Base-by-base conservation (phyloP, 345 rosid genomes). In the Citrus australasica region DNA sequence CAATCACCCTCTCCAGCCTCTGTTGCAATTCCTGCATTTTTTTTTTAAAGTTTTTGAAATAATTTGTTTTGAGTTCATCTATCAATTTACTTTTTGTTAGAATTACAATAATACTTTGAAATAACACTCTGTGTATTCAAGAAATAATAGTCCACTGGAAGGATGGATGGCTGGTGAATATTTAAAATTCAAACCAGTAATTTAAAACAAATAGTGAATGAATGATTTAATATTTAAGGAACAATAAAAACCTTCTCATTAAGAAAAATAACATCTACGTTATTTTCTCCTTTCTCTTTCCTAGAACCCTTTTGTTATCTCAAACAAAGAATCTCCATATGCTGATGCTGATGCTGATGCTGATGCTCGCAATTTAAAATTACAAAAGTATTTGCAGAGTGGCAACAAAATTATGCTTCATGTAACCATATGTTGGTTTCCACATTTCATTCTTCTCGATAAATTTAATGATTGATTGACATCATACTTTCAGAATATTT, bases 1-100 rank as follows among this genome's bases (percentile, higher is more conserved):
- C 86, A 3, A 73, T 83, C 82, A 85, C 83, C 73, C 83, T 84
- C 80, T 88, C 81, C 19, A 90, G 90, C 84, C 92, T 80, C 86
- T 88, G 86, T 77, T 87, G 88, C 60, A 93, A 42, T 76, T 86
- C 97, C 98, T 95, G 79, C 68, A 81, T 40, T 66, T 32, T 35
- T 1, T 1, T 14, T 8, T 0, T 0, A 7, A 6, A 19, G 8
- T 22, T 66, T 19, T 24, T 3, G 0, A 11, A 11, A 46, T 13
- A 46, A 46, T 3, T 46, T 46, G 5, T 21, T 35, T 21, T 35
- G 4, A 33, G 69, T 66, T 66, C 46, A 66, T 66, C 42, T 6
- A 38, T 65, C 21, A 51, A 16, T 51, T 35, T 51, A 0, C 56
- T 14, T 51, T 51, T 17, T 51, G 21, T 51, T 51, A 51, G 51